These are phyloP conservation scores for Colletotrichum filicis DNA, from an alignment of 2,329 filamentous ascomycete species.

Conservation along the genomic window DNA sequence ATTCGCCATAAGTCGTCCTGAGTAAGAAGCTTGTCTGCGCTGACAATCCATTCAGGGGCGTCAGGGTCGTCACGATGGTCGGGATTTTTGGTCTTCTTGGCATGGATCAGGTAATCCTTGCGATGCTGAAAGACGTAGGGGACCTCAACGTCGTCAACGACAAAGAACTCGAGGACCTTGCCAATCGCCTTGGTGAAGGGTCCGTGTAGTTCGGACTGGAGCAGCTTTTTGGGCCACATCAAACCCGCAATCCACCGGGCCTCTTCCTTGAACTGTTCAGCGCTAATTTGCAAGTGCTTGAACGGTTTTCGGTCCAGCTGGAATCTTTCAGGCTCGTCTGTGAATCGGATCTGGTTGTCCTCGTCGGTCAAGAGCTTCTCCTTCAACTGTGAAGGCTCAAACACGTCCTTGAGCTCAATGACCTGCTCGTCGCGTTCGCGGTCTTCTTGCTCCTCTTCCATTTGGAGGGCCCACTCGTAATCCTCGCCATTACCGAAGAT, in stretches of 20 bases:
- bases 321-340: conserved; percentile 93
- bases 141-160: conserved; percentile 93
- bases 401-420: conserved; percentile 96
- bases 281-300: conserved; percentile 80
- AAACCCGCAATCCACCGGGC: conserved; percentile 91
- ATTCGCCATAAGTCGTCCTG: conserved; percentile 97
- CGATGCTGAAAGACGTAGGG: conserved; percentile 98
- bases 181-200: conserved; percentile 90
- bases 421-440: conserved; percentile 82
- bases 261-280: conserved; percentile 91
- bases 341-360: conserved; percentile 89
- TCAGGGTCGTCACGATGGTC: conserved; percentile 73
- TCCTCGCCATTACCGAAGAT: conserved; percentile 95
- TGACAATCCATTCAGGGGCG: conserved; percentile 77
- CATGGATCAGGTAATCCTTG: conserved; percentile 96
- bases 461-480: conserved; percentile 92
- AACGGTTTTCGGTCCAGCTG: conserved; percentile 92
- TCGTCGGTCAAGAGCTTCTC: conserved; percentile 96
- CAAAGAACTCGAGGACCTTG: conserved; percentile 95
- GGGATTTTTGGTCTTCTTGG: conserved; percentile 74
- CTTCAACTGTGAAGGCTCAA: conserved; percentile 93
- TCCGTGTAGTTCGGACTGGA: conserved; percentile 76
- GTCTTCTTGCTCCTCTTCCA: conserved; percentile 88
- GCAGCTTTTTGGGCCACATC: conserved; percentile 87
- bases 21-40: conserved; percentile 87